phyloP scores from a whole-genome alignment of 2,329 filamentous ascomycete genomes.

The Colletotrichum kahawae region DNA sequence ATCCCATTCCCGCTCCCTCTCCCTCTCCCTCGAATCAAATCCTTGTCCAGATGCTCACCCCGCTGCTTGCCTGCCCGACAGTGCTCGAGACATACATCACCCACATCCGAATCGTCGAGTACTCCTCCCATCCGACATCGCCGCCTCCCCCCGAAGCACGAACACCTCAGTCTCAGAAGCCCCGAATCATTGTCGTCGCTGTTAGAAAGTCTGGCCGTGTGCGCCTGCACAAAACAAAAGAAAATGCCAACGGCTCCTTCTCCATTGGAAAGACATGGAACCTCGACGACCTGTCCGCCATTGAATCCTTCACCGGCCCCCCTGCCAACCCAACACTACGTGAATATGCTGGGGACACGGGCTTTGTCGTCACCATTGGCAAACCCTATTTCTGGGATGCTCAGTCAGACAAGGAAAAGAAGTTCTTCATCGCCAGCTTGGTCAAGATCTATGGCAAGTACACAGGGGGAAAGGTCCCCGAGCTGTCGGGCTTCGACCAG shows the following conservation, averaged over 20 bases:
- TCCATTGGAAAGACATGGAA: slow-evolving; percentile 99
- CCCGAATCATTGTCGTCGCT: slow-evolving; percentile 88
- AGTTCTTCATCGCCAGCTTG: slow-evolving; percentile 96
- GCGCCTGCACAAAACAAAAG: slow-evolving; percentile 94
- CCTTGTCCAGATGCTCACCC: not conserved
- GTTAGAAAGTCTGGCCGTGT: slow-evolving; percentile 92
- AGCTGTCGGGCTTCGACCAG: slow-evolving; percentile 81
- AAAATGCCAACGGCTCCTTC: slow-evolving; percentile 92
- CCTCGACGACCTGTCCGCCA: slow-evolving; percentile 80
- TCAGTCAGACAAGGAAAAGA: slow-evolving; percentile 92
- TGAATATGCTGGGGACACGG: slow-evolving; percentile 82
- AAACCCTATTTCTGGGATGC: slow-evolving; percentile 99
- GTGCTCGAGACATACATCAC: slow-evolving; percentile 96
- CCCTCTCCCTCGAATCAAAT: not conserved
- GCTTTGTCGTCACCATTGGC: slow-evolving; percentile 86
- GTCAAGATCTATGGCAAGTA: slow-evolving; percentile 98
- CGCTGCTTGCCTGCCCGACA: slow-evolving; percentile 34
- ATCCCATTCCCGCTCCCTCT: not conserved
- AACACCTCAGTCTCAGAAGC: slow-evolving; percentile 78
- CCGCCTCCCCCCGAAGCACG: slow-evolving; percentile 83
- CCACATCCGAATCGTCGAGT: slow-evolving; percentile 91
- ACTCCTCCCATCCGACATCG: slow-evolving; percentile 78
- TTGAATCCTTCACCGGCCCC: slow-evolving; percentile 80
- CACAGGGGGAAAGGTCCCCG: slow-evolving; percentile 82
- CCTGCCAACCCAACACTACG: slow-evolving; percentile 62